Evolutionary conservation across 257 asterid genomes (phyloP).

Genomic region (Rauvolfia tetraphylla): DNA sequence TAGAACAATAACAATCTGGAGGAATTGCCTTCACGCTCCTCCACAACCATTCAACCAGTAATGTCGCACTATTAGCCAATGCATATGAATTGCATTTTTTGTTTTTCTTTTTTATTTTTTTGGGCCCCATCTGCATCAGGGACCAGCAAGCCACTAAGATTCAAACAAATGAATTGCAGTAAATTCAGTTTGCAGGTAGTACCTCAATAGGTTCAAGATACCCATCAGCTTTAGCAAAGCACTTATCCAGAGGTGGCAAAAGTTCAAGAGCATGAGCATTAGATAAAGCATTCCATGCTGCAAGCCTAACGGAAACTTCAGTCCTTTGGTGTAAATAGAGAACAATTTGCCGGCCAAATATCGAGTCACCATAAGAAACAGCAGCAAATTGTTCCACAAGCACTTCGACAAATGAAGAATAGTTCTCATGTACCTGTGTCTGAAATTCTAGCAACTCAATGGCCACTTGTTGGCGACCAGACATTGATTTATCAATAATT

Average conservation of each 20-base stretch:
- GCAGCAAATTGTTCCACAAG: constrained; percentile 90
- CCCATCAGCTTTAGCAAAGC: constrained; percentile 56
- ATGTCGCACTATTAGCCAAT: not conserved
- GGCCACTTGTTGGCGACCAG: constrained; percentile 8
- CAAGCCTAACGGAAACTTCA: constrained; percentile 74
- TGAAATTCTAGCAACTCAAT: constrained; percentile 43
- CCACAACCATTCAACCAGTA: too few species aligned
- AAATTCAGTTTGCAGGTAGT: constrained; percentile 10
- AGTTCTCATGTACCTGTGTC: constrained; percentile 61
- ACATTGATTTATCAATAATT: constrained; percentile 34
- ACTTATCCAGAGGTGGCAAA: constrained; percentile 62
- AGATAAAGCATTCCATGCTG: constrained; percentile 73
- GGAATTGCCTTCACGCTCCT: not conserved
- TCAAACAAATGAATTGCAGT: not conserved
- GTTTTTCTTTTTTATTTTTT: too few species aligned
- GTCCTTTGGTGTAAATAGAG: constrained; percentile 61
- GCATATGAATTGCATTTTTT: not conserved
- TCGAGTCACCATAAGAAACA: constrained; percentile 78
- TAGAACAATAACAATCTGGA: not conserved
- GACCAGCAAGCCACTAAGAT: not conserved
- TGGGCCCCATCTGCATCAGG: not conserved
- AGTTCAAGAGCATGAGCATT: constrained; percentile 79
- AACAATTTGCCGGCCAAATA: constrained; percentile 86
- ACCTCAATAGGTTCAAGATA: constrained; percentile 95
- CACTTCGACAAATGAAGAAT: constrained; percentile 69